These are phyloP conservation scores for Echium plantagineum DNA, from an alignment of 257 asterid genomes.

Conservation along the genomic window DNA sequence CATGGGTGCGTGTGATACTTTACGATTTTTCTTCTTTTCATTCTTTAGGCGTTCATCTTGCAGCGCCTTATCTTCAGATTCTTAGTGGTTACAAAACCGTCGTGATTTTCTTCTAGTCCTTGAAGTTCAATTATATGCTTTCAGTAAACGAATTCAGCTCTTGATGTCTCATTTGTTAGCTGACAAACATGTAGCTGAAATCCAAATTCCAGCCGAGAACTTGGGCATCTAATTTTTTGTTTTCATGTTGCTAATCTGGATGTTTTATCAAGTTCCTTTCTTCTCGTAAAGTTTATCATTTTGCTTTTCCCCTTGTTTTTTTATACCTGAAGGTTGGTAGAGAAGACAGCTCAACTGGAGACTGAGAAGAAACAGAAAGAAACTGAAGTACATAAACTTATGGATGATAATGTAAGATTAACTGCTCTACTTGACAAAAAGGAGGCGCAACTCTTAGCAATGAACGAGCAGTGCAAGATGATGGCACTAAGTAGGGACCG, in stretches of 20 bases:
- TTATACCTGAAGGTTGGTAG: slow-evolving; percentile 56
- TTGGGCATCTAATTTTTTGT: background rate
- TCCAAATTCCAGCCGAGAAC: too few relatives aligned
- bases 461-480: slow-evolving; percentile 97
- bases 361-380: slow-evolving; percentile 88
- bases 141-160: too few relatives aligned
- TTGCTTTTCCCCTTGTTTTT: slow-evolving; percentile 16
- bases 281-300: background rate
- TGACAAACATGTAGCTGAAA: too few relatives aligned
- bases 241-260: background rate
- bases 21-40: too few relatives aligned
- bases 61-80: too few relatives aligned
- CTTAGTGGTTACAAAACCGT: too few relatives aligned
- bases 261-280: background rate
- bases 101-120: too few relatives aligned
- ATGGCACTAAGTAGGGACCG: slow-evolving; percentile 74
- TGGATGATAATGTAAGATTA: slow-evolving; percentile 82
- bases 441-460: slow-evolving; percentile 95
- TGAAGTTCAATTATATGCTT: too few relatives aligned
- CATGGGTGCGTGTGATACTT: too few relatives aligned
- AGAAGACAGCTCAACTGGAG: slow-evolving; percentile 73
- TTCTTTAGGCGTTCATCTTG: too few relatives aligned
- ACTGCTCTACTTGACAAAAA: slow-evolving; percentile 75
- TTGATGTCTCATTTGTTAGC: too few relatives aligned
- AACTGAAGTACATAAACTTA: slow-evolving; percentile 71